Evolutionary conservation across 2,329 filamentous ascomycete species (phyloP).

Genomic region (Talaromyces atroroseus): DNA sequence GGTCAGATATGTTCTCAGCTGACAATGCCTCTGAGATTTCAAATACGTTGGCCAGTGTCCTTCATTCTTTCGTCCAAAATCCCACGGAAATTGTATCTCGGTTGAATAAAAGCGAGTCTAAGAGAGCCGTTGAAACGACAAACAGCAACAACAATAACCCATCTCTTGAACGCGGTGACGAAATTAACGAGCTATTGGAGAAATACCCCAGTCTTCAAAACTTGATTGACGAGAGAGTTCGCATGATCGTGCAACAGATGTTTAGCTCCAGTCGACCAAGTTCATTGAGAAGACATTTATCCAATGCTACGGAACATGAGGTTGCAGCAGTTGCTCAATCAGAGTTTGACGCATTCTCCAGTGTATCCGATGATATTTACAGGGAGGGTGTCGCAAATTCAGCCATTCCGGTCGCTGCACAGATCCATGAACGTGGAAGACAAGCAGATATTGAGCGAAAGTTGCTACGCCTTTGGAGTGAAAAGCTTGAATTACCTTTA

Average conservation of each 20-base stretch:
- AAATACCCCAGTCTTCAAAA: constrained; percentile 25
- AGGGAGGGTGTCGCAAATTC: constrained; percentile 3
- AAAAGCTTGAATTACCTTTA: constrained; percentile 29
- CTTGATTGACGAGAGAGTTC: constrained; percentile 31
- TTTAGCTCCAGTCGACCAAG: constrained; percentile 20
- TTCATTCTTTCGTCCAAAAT: constrained; percentile 28
- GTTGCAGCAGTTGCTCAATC: background rate
- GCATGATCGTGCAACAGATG: constrained; percentile 30
- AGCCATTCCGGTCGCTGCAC: constrained; percentile 24
- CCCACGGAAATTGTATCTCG: constrained; percentile 22
- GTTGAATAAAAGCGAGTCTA: background rate
- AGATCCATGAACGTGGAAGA: constrained; percentile 26
- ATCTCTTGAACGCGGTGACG: background rate
- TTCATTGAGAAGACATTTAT: constrained; percentile 9
- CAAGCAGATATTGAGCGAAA: constrained; percentile 28
- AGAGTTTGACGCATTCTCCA: constrained; percentile 11
- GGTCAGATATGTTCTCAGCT: constrained; percentile 35
- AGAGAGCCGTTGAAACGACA: background rate
- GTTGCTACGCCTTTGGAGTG: constrained; percentile 36
- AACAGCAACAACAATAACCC: background rate
- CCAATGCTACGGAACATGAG: constrained; percentile 2
- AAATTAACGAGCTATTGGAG: constrained; percentile 3
- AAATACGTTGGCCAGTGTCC: constrained; percentile 27
- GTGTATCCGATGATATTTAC: constrained; percentile 12
- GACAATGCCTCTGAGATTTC: constrained; percentile 27